Base-by-base conservation (phyloP, 768 basidiomycete species). In the Rhodotorula taiwanensis region DNA sequence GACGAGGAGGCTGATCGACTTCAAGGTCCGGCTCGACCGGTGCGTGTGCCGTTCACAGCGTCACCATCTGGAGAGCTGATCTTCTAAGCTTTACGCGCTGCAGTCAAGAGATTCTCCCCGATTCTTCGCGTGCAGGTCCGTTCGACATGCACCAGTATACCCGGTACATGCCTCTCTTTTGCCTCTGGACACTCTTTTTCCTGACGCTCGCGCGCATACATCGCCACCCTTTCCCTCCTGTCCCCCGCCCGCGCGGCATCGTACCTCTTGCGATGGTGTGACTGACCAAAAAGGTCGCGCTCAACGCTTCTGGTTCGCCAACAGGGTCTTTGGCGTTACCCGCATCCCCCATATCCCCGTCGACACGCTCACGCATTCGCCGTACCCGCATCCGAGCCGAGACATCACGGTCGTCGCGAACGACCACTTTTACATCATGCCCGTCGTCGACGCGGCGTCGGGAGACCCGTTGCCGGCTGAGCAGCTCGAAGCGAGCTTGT, bases 371-470 rank as follows among this genome's bases (percentile, higher is more conserved):
- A 83, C 84, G 25, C 76, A 80, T 28, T 72, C 76, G 2, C 81
- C 83, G 3, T 70, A 79, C 3, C 67, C 78, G 4, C 77, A 81
- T 14, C 79, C 80, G 27, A 45, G 62, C 11, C 80, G 80, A 5
- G 83, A 83, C 68, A 76, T 92, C 49, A 77, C 86, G 28, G 77
- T 95, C 45, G 81, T 89, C 75, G 76, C 85, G 9, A 82, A 86
- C 66, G 85, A 88, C 76, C 89, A 84, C 81, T 83, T 83, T 69
- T 95, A 95, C 71, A 79, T 83, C 1, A 78, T 97, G 60, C 82
- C 83, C 33, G 85, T 88, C 1, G 83, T 84, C 69, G 79, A 81
- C 42, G 18, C 58, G 1, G 23, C 30, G 1, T 76, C 75, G 41
- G 75, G 57, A 33, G 82, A 84, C 31, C 84, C 87, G 0, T 82